A percentile compares a stretch with the other conserved stretches of the same genome.
phyloP scores from a whole-genome alignment of 768 basidiomycete species.

The Tylopilus vinaceipallidus region DNA sequence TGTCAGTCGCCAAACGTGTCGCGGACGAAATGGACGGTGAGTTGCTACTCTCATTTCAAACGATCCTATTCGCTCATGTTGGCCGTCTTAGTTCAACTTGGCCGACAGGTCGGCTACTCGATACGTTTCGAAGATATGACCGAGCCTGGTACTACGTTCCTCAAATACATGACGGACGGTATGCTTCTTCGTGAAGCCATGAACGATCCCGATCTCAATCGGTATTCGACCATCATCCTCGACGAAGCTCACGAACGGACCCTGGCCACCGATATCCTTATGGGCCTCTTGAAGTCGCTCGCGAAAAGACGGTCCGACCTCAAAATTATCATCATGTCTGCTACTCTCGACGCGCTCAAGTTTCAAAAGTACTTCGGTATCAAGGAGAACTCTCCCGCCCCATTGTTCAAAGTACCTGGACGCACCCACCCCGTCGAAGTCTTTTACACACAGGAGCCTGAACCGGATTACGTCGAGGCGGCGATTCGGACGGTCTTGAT shows the following conservation, averaged over 20 bases:
- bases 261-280: constrained; percentile 95
- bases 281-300: constrained; percentile 90
- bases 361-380: constrained; percentile 92
- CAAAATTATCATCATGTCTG: constrained; percentile 98
- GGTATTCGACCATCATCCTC: constrained; percentile 97
- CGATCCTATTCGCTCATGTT: constrained; percentile 1
- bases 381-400: constrained; percentile 46
- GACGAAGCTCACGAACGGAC: constrained; percentile 99
- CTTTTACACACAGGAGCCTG: constrained; percentile 89
- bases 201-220: constrained; percentile 85
- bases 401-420: constrained; percentile 88
- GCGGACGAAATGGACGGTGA: constrained; percentile 98
- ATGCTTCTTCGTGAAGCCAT: constrained; percentile 98
- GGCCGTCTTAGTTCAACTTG: constrained; percentile 70
- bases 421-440: constrained; percentile 95
- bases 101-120: constrained; percentile 94
- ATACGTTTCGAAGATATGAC: constrained; percentile 92
- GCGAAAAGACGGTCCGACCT: constrained; percentile 81
- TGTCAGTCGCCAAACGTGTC: constrained; percentile 98
- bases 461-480: constrained; percentile 95
- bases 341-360: constrained; percentile 94
- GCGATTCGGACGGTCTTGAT: constrained; percentile 94
- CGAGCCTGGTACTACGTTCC: constrained; percentile 87
- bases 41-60: constrained; percentile 27
- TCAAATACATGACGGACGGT: constrained; percentile 99